These are phyloP conservation scores for Periglandula ipomoeae DNA, from an alignment of 2,329 filamentous ascomycete genomes.

Conservation along the genomic window DNA sequence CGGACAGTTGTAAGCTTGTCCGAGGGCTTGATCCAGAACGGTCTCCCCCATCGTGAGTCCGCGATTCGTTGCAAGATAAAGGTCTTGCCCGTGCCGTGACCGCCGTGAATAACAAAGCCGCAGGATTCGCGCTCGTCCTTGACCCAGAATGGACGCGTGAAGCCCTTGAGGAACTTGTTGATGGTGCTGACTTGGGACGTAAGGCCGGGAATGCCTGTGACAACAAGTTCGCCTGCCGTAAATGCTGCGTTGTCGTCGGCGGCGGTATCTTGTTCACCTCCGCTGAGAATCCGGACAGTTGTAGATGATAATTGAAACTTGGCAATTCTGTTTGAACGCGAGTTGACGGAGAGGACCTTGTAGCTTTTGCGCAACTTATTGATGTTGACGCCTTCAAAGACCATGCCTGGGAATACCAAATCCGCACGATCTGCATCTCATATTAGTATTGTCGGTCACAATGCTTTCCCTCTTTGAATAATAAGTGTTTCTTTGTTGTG, in stretches of 20 bases:
- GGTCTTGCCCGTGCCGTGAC: slow-evolving; percentile 77
- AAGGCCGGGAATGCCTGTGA: slow-evolving; percentile 59
- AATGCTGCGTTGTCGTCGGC: slow-evolving; percentile 9
- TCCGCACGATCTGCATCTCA: slow-evolving; percentile 48
- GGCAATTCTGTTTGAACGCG: slow-evolving; percentile 32
- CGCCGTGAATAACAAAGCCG: slow-evolving; percentile 68
- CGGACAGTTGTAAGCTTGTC: slow-evolving; percentile 52
- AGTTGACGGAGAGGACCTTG: slow-evolving; percentile 46
- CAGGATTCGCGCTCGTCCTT: slow-evolving; percentile 31
- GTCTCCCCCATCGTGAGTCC: slow-evolving; percentile 58
- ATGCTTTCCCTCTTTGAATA: too few relatives aligned
- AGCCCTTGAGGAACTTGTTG: slow-evolving; percentile 55
- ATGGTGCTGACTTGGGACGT: slow-evolving; percentile 53
- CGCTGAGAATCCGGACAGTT: slow-evolving; percentile 26
- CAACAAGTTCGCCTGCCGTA: slow-evolving; percentile 26
- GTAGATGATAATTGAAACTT: slow-evolving; percentile 31
- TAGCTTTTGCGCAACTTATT: slow-evolving; percentile 36
- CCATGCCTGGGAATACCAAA: slow-evolving; percentile 59
- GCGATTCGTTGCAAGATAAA: slow-evolving; percentile 61
- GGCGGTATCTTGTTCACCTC: slow-evolving; percentile 16
- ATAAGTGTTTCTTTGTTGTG: too few relatives aligned
- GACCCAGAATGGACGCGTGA: slow-evolving; percentile 30
- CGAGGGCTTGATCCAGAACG: slow-evolving; percentile 49
- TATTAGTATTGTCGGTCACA: background rate
- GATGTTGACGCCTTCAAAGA: slow-evolving; percentile 50